Conservation (phyloP, 2,329 filamentous ascomycete genomes). For the Tricladium varicosporioides region DNA sequence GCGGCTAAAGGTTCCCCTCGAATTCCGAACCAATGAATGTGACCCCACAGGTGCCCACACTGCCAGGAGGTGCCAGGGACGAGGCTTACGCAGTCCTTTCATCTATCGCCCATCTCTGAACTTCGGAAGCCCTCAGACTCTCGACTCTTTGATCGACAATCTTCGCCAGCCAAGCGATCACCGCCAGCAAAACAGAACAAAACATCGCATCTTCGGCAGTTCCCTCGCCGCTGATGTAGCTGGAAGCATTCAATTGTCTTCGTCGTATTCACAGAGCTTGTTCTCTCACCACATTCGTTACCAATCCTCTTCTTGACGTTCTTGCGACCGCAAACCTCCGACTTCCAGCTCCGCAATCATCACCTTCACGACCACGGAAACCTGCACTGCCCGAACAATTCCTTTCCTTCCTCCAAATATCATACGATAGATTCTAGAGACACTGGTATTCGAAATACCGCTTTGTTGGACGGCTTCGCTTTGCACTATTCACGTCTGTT, state of each 20-base stretch:
- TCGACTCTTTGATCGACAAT: background rate
- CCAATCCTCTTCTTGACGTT: slow-evolving; percentile 4
- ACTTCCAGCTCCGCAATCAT: background rate
- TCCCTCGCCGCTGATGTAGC: slow-evolving; percentile 17
- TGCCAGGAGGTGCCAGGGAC: too few species aligned
- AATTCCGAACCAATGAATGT: too few species aligned
- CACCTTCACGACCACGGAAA: slow-evolving; percentile 8
- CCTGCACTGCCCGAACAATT: slow-evolving; percentile 18
- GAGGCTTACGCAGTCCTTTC: too few species aligned
- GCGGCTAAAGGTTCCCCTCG: too few species aligned
- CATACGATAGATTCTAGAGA: slow-evolving; percentile 4
- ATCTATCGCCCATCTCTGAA: too few species aligned
- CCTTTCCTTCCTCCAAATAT: slow-evolving; percentile 14
- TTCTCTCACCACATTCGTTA: slow-evolving; percentile 29
- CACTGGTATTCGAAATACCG: slow-evolving; percentile 19
- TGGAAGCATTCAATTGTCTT: slow-evolving; percentile 1
- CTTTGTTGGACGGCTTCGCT: background rate
- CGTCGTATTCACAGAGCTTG: slow-evolving; percentile 18
- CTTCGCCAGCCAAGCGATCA: background rate
- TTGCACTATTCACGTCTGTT: background rate
- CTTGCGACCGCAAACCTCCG: slow-evolving; percentile 12
- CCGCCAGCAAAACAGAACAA: slow-evolving; percentile 1
- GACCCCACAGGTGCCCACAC: too few species aligned
- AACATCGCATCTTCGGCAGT: background rate
- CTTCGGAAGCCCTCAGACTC: too few species aligned